These are phyloP conservation scores for Colletotrichum eremochloae DNA, from an alignment of 2,329 filamentous ascomycete species.

Conservation along the genomic window DNA sequence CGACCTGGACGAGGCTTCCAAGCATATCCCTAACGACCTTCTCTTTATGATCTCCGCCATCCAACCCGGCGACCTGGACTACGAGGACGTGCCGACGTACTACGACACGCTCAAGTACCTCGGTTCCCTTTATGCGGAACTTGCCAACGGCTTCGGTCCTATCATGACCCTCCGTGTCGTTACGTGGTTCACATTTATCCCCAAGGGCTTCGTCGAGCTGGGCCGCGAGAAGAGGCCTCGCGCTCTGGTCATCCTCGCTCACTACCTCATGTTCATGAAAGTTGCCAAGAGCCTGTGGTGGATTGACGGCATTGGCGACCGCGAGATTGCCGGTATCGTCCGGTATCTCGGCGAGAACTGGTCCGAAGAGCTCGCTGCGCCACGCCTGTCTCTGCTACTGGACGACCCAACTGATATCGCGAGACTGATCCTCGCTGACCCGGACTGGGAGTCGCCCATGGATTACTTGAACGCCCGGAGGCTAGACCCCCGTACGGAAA, in stretches of 20 bases:
- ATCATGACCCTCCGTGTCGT: conserved; percentile 64
- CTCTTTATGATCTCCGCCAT: conserved; percentile 64
- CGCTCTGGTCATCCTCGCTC: conserved; percentile 65
- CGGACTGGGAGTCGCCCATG: conserved; percentile 54
- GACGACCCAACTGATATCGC: conserved; percentile 53
- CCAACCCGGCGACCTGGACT: conserved; percentile 57
- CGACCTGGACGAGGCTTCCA: conserved; percentile 57
- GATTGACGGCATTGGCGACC: conserved; percentile 60
- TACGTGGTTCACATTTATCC: conserved; percentile 67
- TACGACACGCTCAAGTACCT: conserved; percentile 62
- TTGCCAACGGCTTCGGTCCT: conserved; percentile 59
- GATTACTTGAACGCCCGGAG: conserved; percentile 12
- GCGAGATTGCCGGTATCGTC: conserved; percentile 60
- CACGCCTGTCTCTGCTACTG: conserved; percentile 53
- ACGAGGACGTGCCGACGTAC: conserved; percentile 56
- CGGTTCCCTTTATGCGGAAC: conserved; percentile 64
- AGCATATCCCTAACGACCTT: conserved; percentile 61
- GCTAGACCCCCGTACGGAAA: conserved; percentile 18
- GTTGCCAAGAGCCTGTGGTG: conserved; percentile 62
- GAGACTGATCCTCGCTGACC: conserved; percentile 59
- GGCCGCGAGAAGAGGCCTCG: conserved; percentile 58
- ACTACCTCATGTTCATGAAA: conserved; percentile 67
- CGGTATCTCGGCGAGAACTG: conserved; percentile 56
- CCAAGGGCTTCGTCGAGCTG: conserved; percentile 59
- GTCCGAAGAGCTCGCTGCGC: conserved; percentile 57